These are phyloP conservation scores for Camellia sinensis DNA, from an alignment of 148 eudicot genomes.

Conservation along the genomic window DNA sequence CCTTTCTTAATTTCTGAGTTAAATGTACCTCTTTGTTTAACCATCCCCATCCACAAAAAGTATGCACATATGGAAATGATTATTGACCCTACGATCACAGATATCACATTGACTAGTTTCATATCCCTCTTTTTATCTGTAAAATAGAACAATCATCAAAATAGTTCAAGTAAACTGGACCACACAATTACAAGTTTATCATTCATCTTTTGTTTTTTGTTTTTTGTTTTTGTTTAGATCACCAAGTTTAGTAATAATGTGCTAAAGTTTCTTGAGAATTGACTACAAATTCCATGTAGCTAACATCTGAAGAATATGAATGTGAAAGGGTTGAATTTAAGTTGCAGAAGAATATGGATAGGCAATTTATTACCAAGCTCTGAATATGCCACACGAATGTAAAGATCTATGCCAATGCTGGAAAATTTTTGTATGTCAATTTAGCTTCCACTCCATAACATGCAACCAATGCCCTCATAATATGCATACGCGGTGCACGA, in stretches of 20 bases:
- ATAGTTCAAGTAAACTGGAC: neutral
- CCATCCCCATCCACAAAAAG: constrained; percentile 12
- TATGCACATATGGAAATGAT: constrained; percentile 2
- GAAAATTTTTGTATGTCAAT: no score
- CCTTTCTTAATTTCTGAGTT: neutral
- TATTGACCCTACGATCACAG: constrained; percentile 19
- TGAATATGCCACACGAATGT: constrained; percentile 11
- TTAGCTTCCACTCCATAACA: constrained; percentile 28
- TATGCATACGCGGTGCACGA: constrained; percentile 43
- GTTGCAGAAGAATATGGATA: neutral
- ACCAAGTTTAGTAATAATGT: no score
- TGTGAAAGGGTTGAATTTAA: neutral
- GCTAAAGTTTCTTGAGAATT: neutral
- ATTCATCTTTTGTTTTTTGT: neutral
- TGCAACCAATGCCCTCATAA: constrained; percentile 36
- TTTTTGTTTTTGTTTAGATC: neutral
- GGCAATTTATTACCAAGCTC: constrained; percentile 23
- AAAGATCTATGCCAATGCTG: no score
- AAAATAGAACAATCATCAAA: constrained; percentile 1
- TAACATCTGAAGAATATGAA: no score
- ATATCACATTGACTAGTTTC: constrained; percentile 3
- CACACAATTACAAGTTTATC: neutral
- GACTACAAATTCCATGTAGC: no score
- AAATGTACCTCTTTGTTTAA: constrained; percentile 21
- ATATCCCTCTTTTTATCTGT: constrained; percentile 15